Evolutionary conservation across 768 basidiomycete species (phyloP), one percentile per base, ranked within the genome.

Genomic region (Lentinula sp.): DNA sequence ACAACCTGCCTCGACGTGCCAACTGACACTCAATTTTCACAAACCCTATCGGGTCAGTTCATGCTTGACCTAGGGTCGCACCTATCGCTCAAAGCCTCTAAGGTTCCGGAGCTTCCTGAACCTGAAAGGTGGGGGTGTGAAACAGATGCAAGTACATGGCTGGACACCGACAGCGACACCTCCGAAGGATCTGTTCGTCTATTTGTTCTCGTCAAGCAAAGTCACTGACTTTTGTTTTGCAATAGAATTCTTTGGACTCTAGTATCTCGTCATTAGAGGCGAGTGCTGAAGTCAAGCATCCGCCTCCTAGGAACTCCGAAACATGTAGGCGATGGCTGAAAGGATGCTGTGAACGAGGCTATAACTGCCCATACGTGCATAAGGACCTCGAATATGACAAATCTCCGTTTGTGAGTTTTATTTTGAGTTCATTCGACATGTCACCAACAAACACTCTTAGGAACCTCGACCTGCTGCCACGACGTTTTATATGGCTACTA

Each of bases 321-420:
- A 61, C 62, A 53, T 72, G 76, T 63, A 58, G 64, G 61, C 61
- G 66, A 62, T 74, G 76, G 76, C 67, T 78, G 64, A 68, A 68
- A 57, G 60, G 73, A 65, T 16, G 60, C 7, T 74, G 73, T 58
- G 4, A 9, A 0, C 32, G 41, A 1, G 70, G 68, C 1, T 72
- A 70, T 56, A 36, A 53, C 7, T 74, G 73, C 46, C 35, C 57
- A 23, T 71, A 58, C 49, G 62, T 66, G 1, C 73, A 74, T 49
- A 33, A 52, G 6, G 68, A 74, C 61, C 60, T 72, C n/a, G 57
- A 67, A 15, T 70, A 71, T 33, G 65, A 66, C 16, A 20, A 43
- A 8, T 7, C 56, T 3, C 13, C 1, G 8, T 50, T 64, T 20
- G 69, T 72, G 46, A 41, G 65, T 59, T 39, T 13, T 39, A 13